These are phyloP conservation scores for Stemphylium vesicarium DNA, from an alignment of 2,329 filamentous ascomycete species.

Conservation along the genomic window DNA sequence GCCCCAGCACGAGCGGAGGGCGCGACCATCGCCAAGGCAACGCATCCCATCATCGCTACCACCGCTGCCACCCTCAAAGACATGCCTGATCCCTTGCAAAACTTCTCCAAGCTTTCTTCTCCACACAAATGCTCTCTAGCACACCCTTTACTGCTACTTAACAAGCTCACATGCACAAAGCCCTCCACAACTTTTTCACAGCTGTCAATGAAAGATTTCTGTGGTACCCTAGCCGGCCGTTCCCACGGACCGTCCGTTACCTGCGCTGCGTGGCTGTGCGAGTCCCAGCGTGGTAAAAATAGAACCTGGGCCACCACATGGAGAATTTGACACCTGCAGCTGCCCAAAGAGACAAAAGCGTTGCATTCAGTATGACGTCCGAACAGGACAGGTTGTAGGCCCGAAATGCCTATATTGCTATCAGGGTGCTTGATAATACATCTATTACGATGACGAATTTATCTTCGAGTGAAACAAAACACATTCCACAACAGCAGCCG, in stretches of 20 bases:
- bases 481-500: background rate
- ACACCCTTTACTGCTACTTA: too few species aligned
- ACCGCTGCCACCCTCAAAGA: background rate
- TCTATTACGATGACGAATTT: too few species aligned
- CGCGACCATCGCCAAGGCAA: constrained; percentile 1
- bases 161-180: too few species aligned
- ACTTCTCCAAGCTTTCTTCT: too few species aligned
- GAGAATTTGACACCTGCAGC: constrained; percentile 1
- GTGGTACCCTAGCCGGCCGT: background rate
- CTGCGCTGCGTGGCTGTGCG: constrained; percentile 10
- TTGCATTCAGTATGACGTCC: constrained; percentile 3
- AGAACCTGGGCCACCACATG: constrained; percentile 9
- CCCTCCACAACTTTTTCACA: background rate
- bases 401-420: background rate
- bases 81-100: background rate
- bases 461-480: too few species aligned
- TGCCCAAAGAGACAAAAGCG: constrained; percentile 3
- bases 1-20: background rate
- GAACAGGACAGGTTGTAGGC: background rate
- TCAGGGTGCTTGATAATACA: background rate
- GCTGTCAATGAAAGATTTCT: background rate
- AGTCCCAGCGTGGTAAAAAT: constrained; percentile 7
- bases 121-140: too few species aligned
- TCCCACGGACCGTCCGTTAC: background rate
- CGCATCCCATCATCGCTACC: background rate